These are phyloP conservation scores for Urochloa ruziziensis DNA, from an alignment of 176 grass and related monocot genomes.

Conservation along the genomic window DNA sequence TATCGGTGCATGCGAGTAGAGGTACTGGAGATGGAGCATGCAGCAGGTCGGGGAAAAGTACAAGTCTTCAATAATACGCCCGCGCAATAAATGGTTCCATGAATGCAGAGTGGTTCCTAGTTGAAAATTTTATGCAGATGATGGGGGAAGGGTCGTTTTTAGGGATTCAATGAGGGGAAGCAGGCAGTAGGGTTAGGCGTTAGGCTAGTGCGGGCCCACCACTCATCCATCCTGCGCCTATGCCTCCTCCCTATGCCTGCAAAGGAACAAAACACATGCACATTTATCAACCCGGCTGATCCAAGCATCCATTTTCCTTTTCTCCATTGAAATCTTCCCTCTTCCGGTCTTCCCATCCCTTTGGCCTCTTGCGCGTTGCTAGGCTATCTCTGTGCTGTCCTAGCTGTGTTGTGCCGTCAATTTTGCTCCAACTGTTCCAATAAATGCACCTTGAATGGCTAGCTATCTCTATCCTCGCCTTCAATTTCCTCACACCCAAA, in stretches of 20 bases:
- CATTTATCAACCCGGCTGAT: conserved; percentile 20
- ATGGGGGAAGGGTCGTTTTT: conserved; percentile 12
- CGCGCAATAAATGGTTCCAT: conserved; percentile 48
- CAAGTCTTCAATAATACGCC: conserved; percentile 34
- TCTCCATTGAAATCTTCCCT: neutral
- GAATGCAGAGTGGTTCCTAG: conserved; percentile 35
- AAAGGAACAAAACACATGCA: conserved; percentile 39
- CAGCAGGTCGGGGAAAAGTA: conserved; percentile 23
- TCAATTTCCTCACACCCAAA: neutral
- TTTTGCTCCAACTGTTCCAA: conserved; percentile 34
- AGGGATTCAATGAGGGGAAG: neutral
- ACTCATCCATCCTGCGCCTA: neutral
- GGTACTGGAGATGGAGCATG: neutral
- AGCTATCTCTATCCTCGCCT: neutral
- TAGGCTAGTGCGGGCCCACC: neutral
- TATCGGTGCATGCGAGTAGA: neutral
- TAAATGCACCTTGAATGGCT: conserved; percentile 45
- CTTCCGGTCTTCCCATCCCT: neutral
- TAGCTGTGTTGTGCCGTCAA: neutral
- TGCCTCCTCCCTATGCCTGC: neutral
- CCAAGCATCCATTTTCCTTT: neutral
- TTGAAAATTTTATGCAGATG: conserved; percentile 32
- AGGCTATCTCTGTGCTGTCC: neutral
- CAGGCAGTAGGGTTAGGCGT: neutral
- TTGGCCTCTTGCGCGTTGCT: neutral